Percentiles rank a stretch among this genome's conserved stretches.
phyloP scores from a whole-genome alignment of 2,329 filamentous ascomycete species.

The Knufia petricola region DNA sequence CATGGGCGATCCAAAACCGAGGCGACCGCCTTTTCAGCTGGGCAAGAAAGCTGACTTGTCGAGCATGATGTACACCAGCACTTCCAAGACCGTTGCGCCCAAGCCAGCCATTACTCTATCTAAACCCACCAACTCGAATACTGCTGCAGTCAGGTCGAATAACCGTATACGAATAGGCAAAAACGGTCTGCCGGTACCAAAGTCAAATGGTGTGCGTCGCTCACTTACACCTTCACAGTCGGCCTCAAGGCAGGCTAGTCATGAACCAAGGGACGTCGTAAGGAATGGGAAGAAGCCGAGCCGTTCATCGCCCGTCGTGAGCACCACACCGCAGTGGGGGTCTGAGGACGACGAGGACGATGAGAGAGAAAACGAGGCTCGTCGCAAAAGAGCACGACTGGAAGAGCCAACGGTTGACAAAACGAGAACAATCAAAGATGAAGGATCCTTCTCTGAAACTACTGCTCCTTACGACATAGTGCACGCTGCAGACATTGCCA shows the following conservation, averaged over 20 bases:
- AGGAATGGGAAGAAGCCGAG: conserved; percentile 17
- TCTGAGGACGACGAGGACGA: conserved; percentile 27
- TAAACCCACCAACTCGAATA: background rate
- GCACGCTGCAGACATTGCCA: conserved; percentile 40
- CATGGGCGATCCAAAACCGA: conserved; percentile 4
- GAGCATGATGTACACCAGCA: conserved; percentile 6
- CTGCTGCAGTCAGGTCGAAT: background rate
- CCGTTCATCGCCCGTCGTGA: conserved; percentile 20
- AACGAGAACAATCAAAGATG: conserved; percentile 35
- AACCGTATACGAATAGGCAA: background rate
- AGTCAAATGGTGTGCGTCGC: conserved; percentile 12
- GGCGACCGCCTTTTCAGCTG: background rate
- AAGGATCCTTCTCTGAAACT: conserved; percentile 36
- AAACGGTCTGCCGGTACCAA: conserved; percentile 4
- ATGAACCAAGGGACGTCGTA: conserved; percentile 18
- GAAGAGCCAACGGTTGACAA: conserved; percentile 35
- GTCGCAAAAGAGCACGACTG: conserved; percentile 32
- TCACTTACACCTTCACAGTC: conserved; percentile 17
- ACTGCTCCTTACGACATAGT: conserved; percentile 35
- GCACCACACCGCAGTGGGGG: conserved; percentile 20
- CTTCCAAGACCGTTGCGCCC: background rate
- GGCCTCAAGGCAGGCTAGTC: conserved; percentile 18
- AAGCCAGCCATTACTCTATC: background rate
- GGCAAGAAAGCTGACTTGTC: conserved; percentile 9
- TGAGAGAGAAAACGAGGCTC: conserved; percentile 19